Evolutionary conservation across 108 stramenopile genomes (phyloP), one percentile per base, ranked within the genome.

Genomic region (Cyclostephanos tholiformis): DNA sequence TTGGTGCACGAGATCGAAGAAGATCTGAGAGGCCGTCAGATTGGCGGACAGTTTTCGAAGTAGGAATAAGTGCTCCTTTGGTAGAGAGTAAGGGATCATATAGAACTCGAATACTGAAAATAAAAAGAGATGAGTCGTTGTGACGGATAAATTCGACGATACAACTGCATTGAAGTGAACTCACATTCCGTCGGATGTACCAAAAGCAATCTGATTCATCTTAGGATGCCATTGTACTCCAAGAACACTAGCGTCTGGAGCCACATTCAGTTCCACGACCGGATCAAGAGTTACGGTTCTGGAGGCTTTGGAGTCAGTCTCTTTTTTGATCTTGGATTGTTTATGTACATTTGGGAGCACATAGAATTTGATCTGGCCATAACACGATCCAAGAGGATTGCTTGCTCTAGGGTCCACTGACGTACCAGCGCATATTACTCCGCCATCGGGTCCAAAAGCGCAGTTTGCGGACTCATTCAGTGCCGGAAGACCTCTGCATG

Each of bases 191-290:
- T 89, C 69, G 53, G 87, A 79, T 46, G 75, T 64, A 48, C 89
- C 84, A 25, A 92, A 76, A 52, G 92, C 81, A 69, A 97, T 86
- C 63, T 97, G 96, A 75, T 94, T 95, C 59, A 92, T 62, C 50
- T 87, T 89, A 9, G 65, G 63, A 70, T 93, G 93, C 96, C 96
- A 97, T 26, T 69, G 50, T 6, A 93, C 85, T 38, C 76, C 71
- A 13, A 91, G 75, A 27, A 83, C 71, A 68, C 81, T 77, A 0
- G 76, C 67, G 32, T 58, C 62, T 19, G 68, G 68, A n/a, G 77
- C 72, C 14, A 71, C 69, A 68, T 68, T 71, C 25, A 84, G 27
- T 39, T 41, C 46, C 36, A 77, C 49, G 62, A 93, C 51, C 4
- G 82, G 70, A 50, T 85, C 71, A n/a, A 77, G 39, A 53, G 30